These are phyloP conservation scores for Cladosporium sp. DNA, from an alignment of 2,329 filamentous ascomycete genomes.

Conservation along the genomic window DNA sequence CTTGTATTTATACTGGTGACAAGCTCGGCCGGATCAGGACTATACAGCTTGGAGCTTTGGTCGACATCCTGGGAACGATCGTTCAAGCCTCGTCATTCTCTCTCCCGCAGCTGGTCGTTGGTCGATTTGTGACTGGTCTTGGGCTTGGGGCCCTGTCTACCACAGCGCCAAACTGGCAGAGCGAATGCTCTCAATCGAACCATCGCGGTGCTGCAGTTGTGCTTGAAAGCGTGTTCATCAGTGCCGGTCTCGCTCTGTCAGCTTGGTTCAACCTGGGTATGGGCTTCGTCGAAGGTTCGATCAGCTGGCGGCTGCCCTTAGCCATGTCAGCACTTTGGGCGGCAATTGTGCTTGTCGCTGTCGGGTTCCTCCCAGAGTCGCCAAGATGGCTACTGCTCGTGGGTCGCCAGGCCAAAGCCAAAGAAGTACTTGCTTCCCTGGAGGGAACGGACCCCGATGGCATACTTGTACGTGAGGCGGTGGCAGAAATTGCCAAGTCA, in stretches of 20 bases:
- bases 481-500: conserved; percentile 52
- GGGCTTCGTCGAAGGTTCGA: conserved; percentile 41
- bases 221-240: conserved; percentile 51
- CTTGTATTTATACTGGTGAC: conserved; percentile 50
- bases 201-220: conserved; percentile 46
- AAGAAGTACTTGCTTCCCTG: conserved; percentile 41
- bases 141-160: conserved; percentile 49
- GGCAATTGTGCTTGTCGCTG: neutral
- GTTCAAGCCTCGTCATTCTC: conserved; percentile 49
- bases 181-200: conserved; percentile 42
- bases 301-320: conserved; percentile 49
- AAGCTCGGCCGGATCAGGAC: conserved; percentile 49
- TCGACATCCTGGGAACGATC: conserved; percentile 48
- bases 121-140: conserved; percentile 48
- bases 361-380: neutral
- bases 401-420: conserved; percentile 20
- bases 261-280: conserved; percentile 53
- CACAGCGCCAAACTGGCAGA: conserved; percentile 53
- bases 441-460: conserved; percentile 42
- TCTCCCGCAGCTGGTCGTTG: conserved; percentile 51
- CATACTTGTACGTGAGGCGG: conserved; percentile 44
- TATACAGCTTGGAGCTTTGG: conserved; percentile 45
- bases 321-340: conserved; percentile 50
- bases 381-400: conserved; percentile 3
- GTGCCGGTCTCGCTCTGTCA: conserved; percentile 48